Percentiles rank a stretch among this genome's conserved stretches.
phyloP scores from a whole-genome alignment of 139 green algal genomes.

The Coelastrella sp. region DNA sequence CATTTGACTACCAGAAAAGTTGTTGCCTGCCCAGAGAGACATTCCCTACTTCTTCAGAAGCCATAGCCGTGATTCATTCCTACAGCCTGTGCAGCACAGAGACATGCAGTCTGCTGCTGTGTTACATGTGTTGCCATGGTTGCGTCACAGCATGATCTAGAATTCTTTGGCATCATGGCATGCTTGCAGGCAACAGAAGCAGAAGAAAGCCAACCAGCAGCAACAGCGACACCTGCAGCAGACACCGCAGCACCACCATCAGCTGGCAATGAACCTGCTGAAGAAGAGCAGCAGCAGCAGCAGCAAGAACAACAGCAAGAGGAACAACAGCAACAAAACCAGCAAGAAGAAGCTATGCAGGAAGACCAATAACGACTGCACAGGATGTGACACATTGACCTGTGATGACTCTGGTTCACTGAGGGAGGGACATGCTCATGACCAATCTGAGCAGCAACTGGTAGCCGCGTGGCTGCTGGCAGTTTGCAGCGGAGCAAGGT shows the following conservation, averaged over 20 bases:
- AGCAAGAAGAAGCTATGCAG: background rate
- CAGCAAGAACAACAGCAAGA: background rate
- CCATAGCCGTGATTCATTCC: no score
- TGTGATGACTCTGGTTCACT: no score
- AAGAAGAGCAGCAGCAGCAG: background rate
- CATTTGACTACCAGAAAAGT: no score
- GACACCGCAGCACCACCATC: background rate
- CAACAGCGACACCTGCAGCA: background rate
- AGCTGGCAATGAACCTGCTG: background rate
- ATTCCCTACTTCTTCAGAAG: no score
- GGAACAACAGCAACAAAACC: background rate
- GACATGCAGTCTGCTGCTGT: no score
- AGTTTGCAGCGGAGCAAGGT: no score
- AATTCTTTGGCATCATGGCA: no score
- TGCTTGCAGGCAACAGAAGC: background rate
- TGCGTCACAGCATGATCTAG: background rate
- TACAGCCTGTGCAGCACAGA: no score
- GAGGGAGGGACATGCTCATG: no score
- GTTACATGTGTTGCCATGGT: background rate
- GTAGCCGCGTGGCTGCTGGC: no score
- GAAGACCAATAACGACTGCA: background rate
- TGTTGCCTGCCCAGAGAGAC: no score
- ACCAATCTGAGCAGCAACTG: no score
- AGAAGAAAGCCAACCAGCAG: background rate
- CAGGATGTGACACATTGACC: background rate